phyloP scores from a whole-genome alignment of 176 grass and related monocot genomes.

The Stipa capillata region DNA sequence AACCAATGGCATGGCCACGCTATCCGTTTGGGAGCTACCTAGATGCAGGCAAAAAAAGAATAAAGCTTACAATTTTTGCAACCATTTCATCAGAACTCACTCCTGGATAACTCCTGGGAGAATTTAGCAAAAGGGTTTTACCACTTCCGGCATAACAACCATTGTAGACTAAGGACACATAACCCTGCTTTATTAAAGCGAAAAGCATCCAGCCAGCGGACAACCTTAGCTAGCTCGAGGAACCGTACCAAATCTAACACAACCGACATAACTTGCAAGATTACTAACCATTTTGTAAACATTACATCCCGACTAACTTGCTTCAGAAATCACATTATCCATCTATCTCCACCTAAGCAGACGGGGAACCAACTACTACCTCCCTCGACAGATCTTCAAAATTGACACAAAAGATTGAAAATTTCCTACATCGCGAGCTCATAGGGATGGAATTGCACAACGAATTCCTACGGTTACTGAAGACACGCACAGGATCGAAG shows the following conservation, averaged over 20 bases:
- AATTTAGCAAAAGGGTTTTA: background rate
- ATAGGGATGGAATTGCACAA: background rate
- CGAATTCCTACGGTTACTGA: background rate
- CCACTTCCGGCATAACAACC: background rate
- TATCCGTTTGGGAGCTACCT: background rate
- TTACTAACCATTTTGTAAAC: background rate
- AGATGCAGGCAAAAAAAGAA: background rate
- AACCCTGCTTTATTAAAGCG: background rate
- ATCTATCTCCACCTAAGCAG: background rate
- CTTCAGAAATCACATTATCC: too few relatives aligned
- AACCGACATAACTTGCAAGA: background rate
- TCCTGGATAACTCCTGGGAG: background rate
- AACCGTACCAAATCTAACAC: slow-evolving; percentile 4
- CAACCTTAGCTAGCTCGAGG: background rate
- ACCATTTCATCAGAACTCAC: background rate
- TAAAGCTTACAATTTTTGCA: background rate
- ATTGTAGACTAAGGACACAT: background rate
- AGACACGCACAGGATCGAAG: background rate
- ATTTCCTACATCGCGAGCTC: background rate
- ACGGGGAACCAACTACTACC: background rate
- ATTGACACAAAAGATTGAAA: background rate
- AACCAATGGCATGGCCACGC: background rate
- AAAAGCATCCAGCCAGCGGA: background rate
- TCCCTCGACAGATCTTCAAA: slow-evolving; percentile 23
- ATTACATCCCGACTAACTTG: too few relatives aligned